Percentiles rank a stretch among this genome's conserved stretches.
Conservation (phyloP, 2,329 filamentous ascomycete genomes). For the Sphaerostilbella broomeana region DNA sequence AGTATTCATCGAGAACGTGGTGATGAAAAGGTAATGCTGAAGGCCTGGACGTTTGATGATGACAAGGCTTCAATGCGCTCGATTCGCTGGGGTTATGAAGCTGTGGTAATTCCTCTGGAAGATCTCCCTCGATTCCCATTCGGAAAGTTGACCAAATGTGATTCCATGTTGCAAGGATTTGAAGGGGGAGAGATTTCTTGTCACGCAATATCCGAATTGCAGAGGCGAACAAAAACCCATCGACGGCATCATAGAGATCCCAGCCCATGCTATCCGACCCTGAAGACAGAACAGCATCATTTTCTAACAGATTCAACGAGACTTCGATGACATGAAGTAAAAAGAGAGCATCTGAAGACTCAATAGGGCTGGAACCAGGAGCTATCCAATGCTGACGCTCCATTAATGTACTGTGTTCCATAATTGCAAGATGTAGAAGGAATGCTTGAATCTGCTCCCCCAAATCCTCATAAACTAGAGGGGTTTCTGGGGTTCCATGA, state of each 20-base stretch:
- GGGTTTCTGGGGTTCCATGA: too few relatives aligned
- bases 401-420: conserved; percentile 10
- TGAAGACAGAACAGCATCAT: neutral
- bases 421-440: conserved; percentile 9
- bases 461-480: neutral
- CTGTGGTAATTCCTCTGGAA: neutral
- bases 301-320: conserved; percentile 2
- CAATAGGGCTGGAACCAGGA: neutral
- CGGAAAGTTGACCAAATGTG: conserved; percentile 4
- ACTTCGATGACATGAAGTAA: conserved; percentile 1
- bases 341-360: neutral
- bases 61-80: neutral
- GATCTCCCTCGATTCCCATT: neutral
- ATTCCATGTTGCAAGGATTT: neutral
- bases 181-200: neutral
- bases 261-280: neutral
- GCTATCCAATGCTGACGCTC: conserved; percentile 11
- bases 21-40: conserved; percentile 41
- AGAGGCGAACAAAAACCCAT: conserved; percentile 8
- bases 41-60: neutral
- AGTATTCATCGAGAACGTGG: conserved; percentile 37
- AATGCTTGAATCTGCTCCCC: conserved; percentile 7
- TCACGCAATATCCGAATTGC: neutral
- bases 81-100: neutral
- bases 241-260: conserved; percentile 11